phyloP scores from a whole-genome alignment of 1,284 basidiomycete species.

The Macrocystidia cucumis region DNA sequence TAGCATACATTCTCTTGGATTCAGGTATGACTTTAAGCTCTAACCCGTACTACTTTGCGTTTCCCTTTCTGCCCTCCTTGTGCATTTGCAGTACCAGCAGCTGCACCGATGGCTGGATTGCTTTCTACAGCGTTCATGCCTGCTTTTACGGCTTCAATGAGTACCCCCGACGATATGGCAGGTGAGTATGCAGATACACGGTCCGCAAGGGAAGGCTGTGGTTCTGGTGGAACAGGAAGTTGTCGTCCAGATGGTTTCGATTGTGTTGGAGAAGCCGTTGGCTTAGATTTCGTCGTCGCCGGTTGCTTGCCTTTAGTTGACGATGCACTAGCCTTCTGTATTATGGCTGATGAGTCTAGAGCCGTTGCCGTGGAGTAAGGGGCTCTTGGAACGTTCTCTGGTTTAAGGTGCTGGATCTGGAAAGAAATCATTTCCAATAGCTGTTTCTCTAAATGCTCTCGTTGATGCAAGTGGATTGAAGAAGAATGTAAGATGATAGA shows the following conservation, averaged over 20 bases:
- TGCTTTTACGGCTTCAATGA: slow-evolving; percentile 73
- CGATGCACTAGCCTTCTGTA: slow-evolving; percentile 12
- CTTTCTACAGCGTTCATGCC: slow-evolving; percentile 64
- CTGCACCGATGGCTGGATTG: slow-evolving; percentile 27
- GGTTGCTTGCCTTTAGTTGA: slow-evolving; percentile 29
- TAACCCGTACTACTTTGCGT: slow-evolving; percentile 72
- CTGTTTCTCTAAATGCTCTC: slow-evolving; percentile 65
- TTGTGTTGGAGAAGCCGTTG: slow-evolving; percentile 22
- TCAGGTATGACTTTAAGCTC: slow-evolving; percentile 34
- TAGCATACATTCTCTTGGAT: too few species aligned
- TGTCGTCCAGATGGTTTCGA: slow-evolving; percentile 20
- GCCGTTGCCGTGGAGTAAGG: slow-evolving; percentile 42
- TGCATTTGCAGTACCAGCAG: slow-evolving; percentile 22
- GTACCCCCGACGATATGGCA: slow-evolving; percentile 60
- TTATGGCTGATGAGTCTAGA: slow-evolving; percentile 10
- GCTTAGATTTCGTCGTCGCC: slow-evolving; percentile 26
- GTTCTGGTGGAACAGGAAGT: slow-evolving; percentile 31
- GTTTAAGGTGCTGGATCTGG: slow-evolving; percentile 70
- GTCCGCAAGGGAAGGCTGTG: slow-evolving; percentile 27
- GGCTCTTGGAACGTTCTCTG: slow-evolving; percentile 62
- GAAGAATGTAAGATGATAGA: too few species aligned
- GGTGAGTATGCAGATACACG: slow-evolving; percentile 52
- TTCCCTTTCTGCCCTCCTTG: slow-evolving; percentile 59
- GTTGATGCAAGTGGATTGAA: too few species aligned
- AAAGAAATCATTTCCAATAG: slow-evolving; percentile 70